Percentiles rank a stretch among this genome's conserved stretches.
These are phyloP conservation scores for Alternaria gansuensis DNA, from an alignment of 2,329 filamentous ascomycete species.

Conservation along the genomic window DNA sequence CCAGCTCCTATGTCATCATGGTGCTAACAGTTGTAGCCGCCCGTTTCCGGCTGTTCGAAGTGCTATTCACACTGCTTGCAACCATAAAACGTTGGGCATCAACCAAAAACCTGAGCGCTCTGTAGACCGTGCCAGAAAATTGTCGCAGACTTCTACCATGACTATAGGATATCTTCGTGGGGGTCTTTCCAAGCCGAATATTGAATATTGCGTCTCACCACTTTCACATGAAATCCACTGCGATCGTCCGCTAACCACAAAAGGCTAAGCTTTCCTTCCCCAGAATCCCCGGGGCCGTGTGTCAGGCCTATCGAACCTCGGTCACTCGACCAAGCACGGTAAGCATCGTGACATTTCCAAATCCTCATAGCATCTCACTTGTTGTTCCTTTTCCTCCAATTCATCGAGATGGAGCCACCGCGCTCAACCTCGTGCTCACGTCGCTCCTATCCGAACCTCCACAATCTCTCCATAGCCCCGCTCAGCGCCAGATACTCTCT, in stretches of 20 bases:
- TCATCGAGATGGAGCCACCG: constrained; percentile 35
- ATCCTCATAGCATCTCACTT: background rate
- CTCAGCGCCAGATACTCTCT: constrained; percentile 64
- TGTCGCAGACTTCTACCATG: background rate
- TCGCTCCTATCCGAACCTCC: constrained; percentile 67
- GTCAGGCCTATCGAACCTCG: constrained; percentile 35
- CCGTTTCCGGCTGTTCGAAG: background rate
- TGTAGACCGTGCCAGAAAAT: background rate
- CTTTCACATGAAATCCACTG: constrained; percentile 34
- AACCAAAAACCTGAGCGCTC: background rate
- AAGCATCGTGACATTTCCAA: constrained; percentile 14
- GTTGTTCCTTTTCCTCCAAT: background rate
- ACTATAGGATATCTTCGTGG: background rate
- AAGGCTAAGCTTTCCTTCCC: constrained; percentile 24
- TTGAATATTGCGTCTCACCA: background rate
- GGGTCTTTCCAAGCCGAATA: background rate
- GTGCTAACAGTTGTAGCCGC: background rate
- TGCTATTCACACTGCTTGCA: background rate
- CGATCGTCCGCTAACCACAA: constrained; percentile 33
- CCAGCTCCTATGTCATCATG: background rate
- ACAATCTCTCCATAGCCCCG: constrained; percentile 68
- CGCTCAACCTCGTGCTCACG: constrained; percentile 48
- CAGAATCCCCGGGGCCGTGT: constrained; percentile 39
- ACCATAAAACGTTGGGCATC: background rate
- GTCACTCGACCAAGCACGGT: constrained; percentile 31